Base-by-base conservation (phyloP, 164 flowering plant genomes). In the Chloranthus sessilifolius region DNA sequence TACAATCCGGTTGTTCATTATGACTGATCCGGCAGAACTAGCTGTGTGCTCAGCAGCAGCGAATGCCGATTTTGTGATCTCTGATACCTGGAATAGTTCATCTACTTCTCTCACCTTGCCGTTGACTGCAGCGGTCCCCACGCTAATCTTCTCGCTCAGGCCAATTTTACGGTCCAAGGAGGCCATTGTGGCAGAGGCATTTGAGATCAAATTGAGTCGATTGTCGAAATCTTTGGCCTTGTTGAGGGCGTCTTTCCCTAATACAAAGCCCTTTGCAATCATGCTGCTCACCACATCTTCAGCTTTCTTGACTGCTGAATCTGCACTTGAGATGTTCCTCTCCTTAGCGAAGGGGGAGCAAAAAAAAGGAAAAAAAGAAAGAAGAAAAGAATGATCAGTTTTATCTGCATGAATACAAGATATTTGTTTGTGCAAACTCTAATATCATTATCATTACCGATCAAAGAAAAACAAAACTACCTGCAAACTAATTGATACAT, bases 181-280 rank as follows among this genome's bases (percentile, higher is more conserved):
- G 3, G 74, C 81, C 30, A 78, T 80, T 8, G 76, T 73, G 5
- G 81, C 78, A 29, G 91, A 65, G 26, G 87, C 85, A 53, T 66
- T 81, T n/a, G 88, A 74, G 17, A 61, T 71, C 51, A 78, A 56
- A 15, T 78, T 72, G 52, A 60, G 81, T 53, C 49, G 65, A 35
- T 80, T 84, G 33, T 85, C 88, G 16, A 85, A 72, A 3, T 66
- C 30, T 50, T 74, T 82, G 43, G 95, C 87, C 63, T 74, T 80
- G 66, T 63, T 66, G 28, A 85, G 59, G 5, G 95, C 83, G 52
- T 82, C 95, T 59, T 82, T 82, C 25, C 95, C 89, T 63, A 85
- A 51, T 22, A 74, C 59, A 37, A 73, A 82, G 54, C 94, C 94
- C 62, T 63, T 79, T 21, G 88, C 86, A 11, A 85, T 74, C 86